These are phyloP conservation scores for Prunus mira DNA, from an alignment of 306 rosid genomes.

Conservation along the genomic window DNA sequence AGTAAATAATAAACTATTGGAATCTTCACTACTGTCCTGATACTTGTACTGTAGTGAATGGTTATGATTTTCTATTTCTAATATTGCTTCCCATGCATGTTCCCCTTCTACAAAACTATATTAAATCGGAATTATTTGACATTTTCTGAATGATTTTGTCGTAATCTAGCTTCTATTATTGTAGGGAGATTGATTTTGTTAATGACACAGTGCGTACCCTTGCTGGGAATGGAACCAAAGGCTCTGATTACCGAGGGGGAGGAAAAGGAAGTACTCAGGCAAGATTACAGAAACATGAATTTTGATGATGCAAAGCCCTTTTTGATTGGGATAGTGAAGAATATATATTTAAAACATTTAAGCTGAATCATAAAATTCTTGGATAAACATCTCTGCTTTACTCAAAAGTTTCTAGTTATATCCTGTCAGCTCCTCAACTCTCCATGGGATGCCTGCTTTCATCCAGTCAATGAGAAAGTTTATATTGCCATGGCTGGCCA, in stretches of 20 bases:
- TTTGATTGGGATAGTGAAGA: not conserved
- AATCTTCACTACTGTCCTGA: too few relatives aligned
- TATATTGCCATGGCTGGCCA: conserved; percentile 98
- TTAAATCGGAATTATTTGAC: not conserved
- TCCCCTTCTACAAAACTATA: not conserved
- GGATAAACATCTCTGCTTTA: not conserved
- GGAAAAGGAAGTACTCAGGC: conserved; percentile 76
- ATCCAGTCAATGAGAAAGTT: conserved; percentile 69
- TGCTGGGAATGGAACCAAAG: conserved; percentile 97
- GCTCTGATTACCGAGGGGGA: conserved; percentile 87
- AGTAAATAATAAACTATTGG: too few relatives aligned
- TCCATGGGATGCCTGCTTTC: conserved; percentile 98
- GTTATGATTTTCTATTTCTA: not conserved
- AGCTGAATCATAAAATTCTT: not conserved
- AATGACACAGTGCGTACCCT: conserved; percentile 75
- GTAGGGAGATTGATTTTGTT: conserved; percentile 89
- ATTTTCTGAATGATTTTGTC: not conserved
- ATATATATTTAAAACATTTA: conserved; percentile 5
- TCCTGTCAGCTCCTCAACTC: conserved; percentile 87
- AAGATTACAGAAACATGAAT: conserved; percentile 28
- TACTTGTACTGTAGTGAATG: too few relatives aligned
- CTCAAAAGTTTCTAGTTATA: conserved; percentile 12
- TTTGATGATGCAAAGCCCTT: conserved; percentile 7
- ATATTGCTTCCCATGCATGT: not conserved
- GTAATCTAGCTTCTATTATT: conserved; percentile 4